These are phyloP conservation scores for Flaveria robusta DNA, from an alignment of 129 eudicot species.

Conservation along the genomic window DNA sequence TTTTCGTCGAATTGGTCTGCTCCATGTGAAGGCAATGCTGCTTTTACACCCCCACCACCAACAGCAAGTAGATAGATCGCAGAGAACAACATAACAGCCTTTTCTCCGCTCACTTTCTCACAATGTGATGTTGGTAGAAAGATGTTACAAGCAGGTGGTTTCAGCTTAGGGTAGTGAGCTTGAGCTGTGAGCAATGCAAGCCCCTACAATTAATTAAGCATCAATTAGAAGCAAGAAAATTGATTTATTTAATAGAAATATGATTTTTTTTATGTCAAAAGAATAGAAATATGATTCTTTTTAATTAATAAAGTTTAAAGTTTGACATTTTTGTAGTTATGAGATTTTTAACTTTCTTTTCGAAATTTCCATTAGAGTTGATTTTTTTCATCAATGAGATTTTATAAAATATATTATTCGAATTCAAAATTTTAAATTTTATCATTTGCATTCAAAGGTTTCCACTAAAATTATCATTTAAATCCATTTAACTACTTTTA, in stretches of 20 bases:
- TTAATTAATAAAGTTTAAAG: too few species aligned
- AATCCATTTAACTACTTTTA: too few species aligned
- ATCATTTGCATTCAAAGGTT: too few species aligned
- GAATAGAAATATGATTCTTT: too few species aligned
- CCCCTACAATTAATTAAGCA: slow-evolving; percentile 41
- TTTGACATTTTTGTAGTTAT: too few species aligned
- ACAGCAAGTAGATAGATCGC: slow-evolving; percentile 55
- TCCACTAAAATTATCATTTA: too few species aligned
- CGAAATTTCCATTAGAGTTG: too few species aligned
- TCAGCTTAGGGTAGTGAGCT: slow-evolving; percentile 60
- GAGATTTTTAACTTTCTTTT: too few species aligned
- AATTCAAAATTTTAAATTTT: too few species aligned
- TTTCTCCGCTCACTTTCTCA: slow-evolving; percentile 46
- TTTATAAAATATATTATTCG: too few species aligned
- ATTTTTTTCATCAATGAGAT: too few species aligned
- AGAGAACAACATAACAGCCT: slow-evolving; percentile 46
- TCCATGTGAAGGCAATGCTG: slow-evolving; percentile 68
- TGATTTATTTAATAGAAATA: not conserved
- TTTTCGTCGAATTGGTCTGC: slow-evolving; percentile 75
- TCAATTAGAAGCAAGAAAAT: not conserved
- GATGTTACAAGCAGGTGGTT: slow-evolving; percentile 61
- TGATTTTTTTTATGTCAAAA: too few species aligned
- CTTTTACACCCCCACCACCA: slow-evolving; percentile 62
- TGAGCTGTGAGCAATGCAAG: slow-evolving; percentile 62
- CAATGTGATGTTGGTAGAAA: slow-evolving; percentile 47